These are phyloP conservation scores for Babesia ovata DNA, from an alignment of 169 alveolate genomes.

Conservation along the genomic window DNA sequence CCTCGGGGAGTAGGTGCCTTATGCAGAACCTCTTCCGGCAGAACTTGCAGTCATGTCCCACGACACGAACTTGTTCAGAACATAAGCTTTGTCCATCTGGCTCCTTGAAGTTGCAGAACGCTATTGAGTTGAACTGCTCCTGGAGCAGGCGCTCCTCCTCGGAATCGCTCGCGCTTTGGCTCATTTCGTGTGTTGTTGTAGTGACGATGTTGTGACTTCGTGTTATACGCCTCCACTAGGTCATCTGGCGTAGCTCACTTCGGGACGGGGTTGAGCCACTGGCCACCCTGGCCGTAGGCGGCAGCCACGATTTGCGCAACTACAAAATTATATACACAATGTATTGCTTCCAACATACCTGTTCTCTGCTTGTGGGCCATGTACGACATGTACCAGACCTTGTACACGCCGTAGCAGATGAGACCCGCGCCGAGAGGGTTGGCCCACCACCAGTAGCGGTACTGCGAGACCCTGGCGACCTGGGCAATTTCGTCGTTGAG, in stretches of 20 bases:
- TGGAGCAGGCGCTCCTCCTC: conserved; percentile 40
- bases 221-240: background rate
- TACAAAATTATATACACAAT: background rate
- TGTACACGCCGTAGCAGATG: conserved; percentile 79
- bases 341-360: conserved; percentile 44
- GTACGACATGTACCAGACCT: conserved; percentile 84
- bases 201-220: too few relatives aligned
- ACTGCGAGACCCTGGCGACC: conserved; percentile 77
- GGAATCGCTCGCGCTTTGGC: background rate
- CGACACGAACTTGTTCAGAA: conserved; percentile 33
- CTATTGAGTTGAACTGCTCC: conserved; percentile 8
- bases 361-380: conserved; percentile 85
- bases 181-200: background rate
- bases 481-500: conserved; percentile 77
- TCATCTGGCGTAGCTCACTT: conserved; percentile 44
- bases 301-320: conserved; percentile 88
- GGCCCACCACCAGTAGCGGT: conserved; percentile 89
- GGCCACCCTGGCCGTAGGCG: conserved; percentile 90
- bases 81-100: conserved; percentile 19
- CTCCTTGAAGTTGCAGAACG: conserved; percentile 11
- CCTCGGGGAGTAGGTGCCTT: conserved; percentile 58
- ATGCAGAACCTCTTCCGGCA: conserved; percentile 64
- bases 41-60: conserved; percentile 67
- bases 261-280: conserved; percentile 89
- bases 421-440: conserved; percentile 87